Conservation (phyloP, 768 basidiomycete genomes). For the Astraeus odoratus region DNA sequence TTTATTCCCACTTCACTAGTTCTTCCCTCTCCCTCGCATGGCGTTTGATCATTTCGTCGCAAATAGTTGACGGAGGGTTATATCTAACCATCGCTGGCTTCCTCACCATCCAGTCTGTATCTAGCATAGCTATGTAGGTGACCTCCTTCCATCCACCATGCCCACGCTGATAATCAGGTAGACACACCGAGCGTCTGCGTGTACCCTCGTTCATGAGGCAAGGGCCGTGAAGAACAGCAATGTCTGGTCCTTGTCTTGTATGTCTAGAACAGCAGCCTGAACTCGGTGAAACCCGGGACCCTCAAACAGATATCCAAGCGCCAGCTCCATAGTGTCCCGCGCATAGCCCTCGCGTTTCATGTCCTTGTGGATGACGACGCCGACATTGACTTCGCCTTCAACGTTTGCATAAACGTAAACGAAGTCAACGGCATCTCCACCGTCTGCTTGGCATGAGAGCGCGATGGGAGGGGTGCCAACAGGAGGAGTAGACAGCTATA, state of each 20-base stretch:
- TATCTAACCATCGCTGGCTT: constrained; percentile 13
- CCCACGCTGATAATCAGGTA: constrained; percentile 32
- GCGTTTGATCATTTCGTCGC: constrained; percentile 57
- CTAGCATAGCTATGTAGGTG: constrained; percentile 53
- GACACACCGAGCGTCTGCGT: constrained; percentile 47
- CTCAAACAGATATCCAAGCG: constrained; percentile 40
- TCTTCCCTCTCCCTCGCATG: constrained; percentile 54
- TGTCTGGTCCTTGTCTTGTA: constrained; percentile 35
- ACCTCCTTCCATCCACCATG: constrained; percentile 50
- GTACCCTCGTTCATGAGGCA: constrained; percentile 59
- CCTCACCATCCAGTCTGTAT: constrained; percentile 50
- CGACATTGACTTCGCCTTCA: constrained; percentile 56
- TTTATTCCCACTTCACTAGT: constrained; percentile 45
- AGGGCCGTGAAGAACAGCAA: constrained; percentile 40
- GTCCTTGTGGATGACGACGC: constrained; percentile 38
- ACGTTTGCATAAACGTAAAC: constrained; percentile 26
- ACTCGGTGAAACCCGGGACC: constrained; percentile 29
- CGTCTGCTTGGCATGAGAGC: too few relatives aligned
- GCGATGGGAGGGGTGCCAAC: too few relatives aligned
- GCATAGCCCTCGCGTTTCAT: constrained; percentile 40
- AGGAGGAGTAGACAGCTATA: too few relatives aligned
- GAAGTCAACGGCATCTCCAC: constrained; percentile 11
- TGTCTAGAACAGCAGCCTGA: constrained; percentile 38
- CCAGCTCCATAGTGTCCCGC: constrained; percentile 37
- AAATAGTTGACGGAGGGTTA: constrained; percentile 31